Conservation (phyloP, 176 grass and related monocot species). For the Hordeum vulgare region MorexV3_pseudomolecules_assembly NC_058520.1:180645466-180645965, state of each 20-base stretch:
- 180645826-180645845: too few species aligned
- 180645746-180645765: not conserved
- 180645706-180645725: not conserved
- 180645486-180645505: not conserved
- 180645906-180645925: too few species aligned
- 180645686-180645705: not conserved
- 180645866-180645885: too few species aligned
- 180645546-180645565: not conserved
- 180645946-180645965: too few species aligned
- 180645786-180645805: not conserved
- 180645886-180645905: too few species aligned
- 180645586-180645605: constrained; percentile 1
- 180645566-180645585: not conserved
- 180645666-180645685: not conserved
- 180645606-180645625: not conserved
- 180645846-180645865: too few species aligned
- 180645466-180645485: not conserved
- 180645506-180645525: not conserved
- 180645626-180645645: not conserved
- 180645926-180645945: too few species aligned
- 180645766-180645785: not conserved
- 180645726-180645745: not conserved
- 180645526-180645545: not conserved
- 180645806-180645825: not conserved
- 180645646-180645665: not conserved